Base-by-base conservation (phyloP, 2,329 filamentous ascomycete species). In the Fusarium succisae region DNA sequence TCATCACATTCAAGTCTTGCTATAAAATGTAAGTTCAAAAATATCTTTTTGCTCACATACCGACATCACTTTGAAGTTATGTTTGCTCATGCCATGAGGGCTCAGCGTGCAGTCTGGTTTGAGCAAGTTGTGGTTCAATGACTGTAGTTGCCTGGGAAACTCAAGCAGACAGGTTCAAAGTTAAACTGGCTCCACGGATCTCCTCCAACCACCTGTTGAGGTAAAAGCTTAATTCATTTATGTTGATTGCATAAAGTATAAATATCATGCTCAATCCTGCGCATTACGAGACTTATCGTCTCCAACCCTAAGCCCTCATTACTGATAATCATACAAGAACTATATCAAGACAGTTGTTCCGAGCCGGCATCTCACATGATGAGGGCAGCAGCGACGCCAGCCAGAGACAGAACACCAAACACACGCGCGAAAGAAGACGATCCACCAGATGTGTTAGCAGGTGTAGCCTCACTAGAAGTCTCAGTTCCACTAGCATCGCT, bases 401-500 rank as follows among this genome's bases (percentile, higher is more conserved):
- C 56, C 20, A 54, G 8, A 35, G 66, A 63, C 14, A 69, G 13
- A 4, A 13, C 66, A 11, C 64, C 66, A 41, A 69, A 63, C 6
- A 26, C 18, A 14, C 65, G 66, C 11, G 56, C 15, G 28, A 69
- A 45, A 14, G 28, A 39, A 6, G 64, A 50, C 2, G 65, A 45
- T 1, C 50, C 57, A 28, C 37, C 56, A 18, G 66, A 69, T 3
- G 66, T 69, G n/a, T 14, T 48, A 6, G 18, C 8, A 9, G 66
- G 66, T 11, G 66, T 44, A 35, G 66, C 30, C 17, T 20, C 20
- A 9, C 35, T 12, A 41, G 66, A 69, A 12, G 48, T 43, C 8
- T 35, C 26, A 14, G 66, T 47, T 12, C 60, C 60, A n/a, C 17
- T 63, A 1, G 54, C 28, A 22, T 41, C 53, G 32, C 20, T 61